Evolutionary conservation across 768 basidiomycete genomes (phyloP), one percentile per base, ranked within the genome.

Genomic region (Hypholoma fasciculare): DNA sequence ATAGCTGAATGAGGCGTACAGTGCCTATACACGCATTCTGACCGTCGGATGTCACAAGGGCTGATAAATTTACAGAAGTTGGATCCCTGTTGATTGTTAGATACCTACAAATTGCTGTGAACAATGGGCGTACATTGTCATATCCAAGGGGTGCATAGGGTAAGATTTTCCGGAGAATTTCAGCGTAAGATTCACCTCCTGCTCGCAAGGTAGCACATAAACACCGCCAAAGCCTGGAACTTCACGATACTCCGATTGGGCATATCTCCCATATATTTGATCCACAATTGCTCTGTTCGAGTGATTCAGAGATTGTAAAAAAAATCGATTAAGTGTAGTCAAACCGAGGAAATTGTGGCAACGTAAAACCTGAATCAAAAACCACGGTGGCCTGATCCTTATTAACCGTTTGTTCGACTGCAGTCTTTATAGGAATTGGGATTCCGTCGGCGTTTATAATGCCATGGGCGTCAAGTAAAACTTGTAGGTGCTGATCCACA

Each of bases 91-190:
- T 54, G 42, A 9, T 16, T 16, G 48, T 49, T 9, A 26, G n/a
- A 27, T 16, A 4, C 17, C 38, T 12, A 17, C 17, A 27, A 52
- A 46, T 20, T 53, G 2, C 43, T 39, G 30, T 9, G 37, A 38
- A 3, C 6, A 34, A 34, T 6, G 30, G 9, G 67, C 81, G 61
- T 61, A 87, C 86, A 69, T 76, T 61, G 78, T 77, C 62, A 82
- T 75, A 66, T 90, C 89, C 30, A 90, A 69, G 2, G 89, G 87
- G 64, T 90, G 86, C 12, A 90, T 78, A 5, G 86, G 87, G 64
- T 80, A 84, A 19, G 71, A 65, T 7, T 74, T 71, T 5, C 87
- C 87, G 6, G 72, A 79, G 49, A 92, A 87, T 61, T 76, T 76
- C 68, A 90, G 82, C 0, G 89, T 84, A 40, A 87, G 69, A 54